Evolutionary conservation across 2,329 filamentous ascomycete genomes (phyloP), one percentile per base, ranked within the genome.

Genomic region (Fusarium sp.): DNA sequence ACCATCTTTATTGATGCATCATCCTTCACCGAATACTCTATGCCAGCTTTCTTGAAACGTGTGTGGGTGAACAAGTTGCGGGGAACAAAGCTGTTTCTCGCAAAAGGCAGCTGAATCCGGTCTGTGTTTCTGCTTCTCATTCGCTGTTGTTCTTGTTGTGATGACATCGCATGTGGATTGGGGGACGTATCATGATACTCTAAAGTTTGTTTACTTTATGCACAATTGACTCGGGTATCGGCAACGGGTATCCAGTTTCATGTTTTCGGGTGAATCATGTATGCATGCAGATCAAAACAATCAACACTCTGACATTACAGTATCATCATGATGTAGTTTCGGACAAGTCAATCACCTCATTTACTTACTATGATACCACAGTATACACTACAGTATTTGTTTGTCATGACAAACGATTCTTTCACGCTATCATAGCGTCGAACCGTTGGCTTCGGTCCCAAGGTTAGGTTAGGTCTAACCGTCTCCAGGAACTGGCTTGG

Each of bases 11-110:
- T 54, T 30, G 40, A 67, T 68, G 70, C 65, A 52, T 52, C 25
- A 65, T 32, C 13, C 32, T 57, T 30, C 25, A 44, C 32, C 32
- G 24, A 65, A 65, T 70, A 70, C 55, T 53, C 55, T 65, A 27
- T 68, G 46, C 53, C 64, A 45, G 47, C 41, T 49, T 61, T 25
- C 32, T 52, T 42, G 49, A 52, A 52, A 42, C 49, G 22, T 10
- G 64, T 61, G 63, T 46, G 66, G 69, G 61, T 44, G 56, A 57
- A 57, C 54, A 51, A 61, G 66, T 61, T 69, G 70, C 66, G 69
- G 71, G 72, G 71, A 57, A 67, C 18, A 37, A 44, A 51, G 24
- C 27, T 42, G 45, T 47, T 59, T 68, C 44, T 57, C 55, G 41
- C 55, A 64, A 56, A 27, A 46, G 51, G 25, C 45, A 55, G 42